These are phyloP conservation scores for Paraurostyla sp. DNA, from an alignment of 73 alveolate species.

Conservation along the genomic window DNA sequence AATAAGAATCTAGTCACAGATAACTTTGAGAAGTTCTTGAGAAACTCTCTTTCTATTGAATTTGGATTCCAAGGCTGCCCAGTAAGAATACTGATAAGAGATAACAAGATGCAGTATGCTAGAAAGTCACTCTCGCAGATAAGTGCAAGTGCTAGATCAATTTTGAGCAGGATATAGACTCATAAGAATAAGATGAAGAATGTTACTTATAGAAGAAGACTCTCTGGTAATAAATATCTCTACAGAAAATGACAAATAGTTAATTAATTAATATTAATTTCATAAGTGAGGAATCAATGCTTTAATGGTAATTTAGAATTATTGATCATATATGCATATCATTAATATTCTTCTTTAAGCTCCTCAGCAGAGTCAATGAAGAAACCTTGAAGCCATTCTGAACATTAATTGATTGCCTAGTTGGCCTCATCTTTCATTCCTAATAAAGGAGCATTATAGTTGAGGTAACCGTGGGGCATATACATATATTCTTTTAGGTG, in stretches of 20 bases:
- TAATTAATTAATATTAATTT: background rate
- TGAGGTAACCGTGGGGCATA: conserved; percentile 67
- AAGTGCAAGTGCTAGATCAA: conserved; percentile 33
- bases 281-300: background rate
- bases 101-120: conserved; percentile 57
- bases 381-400: conserved; percentile 2
- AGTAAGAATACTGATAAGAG: conserved; percentile 84
- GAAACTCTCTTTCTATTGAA: conserved; percentile 77
- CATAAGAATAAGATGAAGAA: conserved; percentile 48
- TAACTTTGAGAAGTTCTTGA: conserved; percentile 73
- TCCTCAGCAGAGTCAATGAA: too few relatives aligned
- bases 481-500: conserved; percentile 41
- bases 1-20: conserved; percentile 75
- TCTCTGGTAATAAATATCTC: conserved; percentile 24
- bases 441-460: conserved; percentile 31
- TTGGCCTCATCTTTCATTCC: conserved; percentile 55
- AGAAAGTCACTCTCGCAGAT: conserved; percentile 25
- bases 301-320: conserved; percentile 29
- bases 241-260: conserved; percentile 3
- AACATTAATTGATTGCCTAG: background rate
- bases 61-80: conserved; percentile 93
- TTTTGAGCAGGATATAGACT: conserved; percentile 39
- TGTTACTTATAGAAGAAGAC: conserved; percentile 57
- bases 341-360: background rate
- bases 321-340: background rate